Conservation (phyloP, 345 rosid genomes). For the Dipteronia sinensis region DNA sequence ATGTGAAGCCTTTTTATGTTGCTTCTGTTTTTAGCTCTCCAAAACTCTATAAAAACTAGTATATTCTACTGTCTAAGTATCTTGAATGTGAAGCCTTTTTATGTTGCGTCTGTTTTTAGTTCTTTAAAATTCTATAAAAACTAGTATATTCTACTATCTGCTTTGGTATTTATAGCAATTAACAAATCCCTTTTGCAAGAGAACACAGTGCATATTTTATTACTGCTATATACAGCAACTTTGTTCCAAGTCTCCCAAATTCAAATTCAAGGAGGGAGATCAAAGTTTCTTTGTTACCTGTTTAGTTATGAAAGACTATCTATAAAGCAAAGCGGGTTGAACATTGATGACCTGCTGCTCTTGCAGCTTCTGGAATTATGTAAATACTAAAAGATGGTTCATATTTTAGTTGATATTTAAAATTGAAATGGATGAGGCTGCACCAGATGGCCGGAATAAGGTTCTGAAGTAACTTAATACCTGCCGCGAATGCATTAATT, state of each 20-base stretch:
- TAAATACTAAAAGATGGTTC: background rate
- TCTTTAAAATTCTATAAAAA: conserved; percentile 1
- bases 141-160: background rate
- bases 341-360: background rate
- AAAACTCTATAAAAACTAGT: background rate
- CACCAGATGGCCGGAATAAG: background rate
- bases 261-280: background rate
- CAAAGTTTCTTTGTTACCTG: background rate
- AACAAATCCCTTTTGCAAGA: background rate
- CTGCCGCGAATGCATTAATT: background rate
- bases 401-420: background rate
- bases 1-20: background rate
- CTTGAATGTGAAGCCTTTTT: background rate
- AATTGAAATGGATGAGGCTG: conserved; percentile 1
- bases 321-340: background rate
- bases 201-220: background rate
- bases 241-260: no score
- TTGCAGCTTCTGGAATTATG: background rate
- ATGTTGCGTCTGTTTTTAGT: conserved; percentile 1
- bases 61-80: background rate
- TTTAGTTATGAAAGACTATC: no score
- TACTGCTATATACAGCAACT: background rate
- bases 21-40: background rate
- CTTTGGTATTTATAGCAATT: background rate
- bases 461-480: background rate